These are phyloP conservation scores for Boletellus sp. DNA, from an alignment of 768 basidiomycete genomes.

Conservation along the genomic window DNA sequence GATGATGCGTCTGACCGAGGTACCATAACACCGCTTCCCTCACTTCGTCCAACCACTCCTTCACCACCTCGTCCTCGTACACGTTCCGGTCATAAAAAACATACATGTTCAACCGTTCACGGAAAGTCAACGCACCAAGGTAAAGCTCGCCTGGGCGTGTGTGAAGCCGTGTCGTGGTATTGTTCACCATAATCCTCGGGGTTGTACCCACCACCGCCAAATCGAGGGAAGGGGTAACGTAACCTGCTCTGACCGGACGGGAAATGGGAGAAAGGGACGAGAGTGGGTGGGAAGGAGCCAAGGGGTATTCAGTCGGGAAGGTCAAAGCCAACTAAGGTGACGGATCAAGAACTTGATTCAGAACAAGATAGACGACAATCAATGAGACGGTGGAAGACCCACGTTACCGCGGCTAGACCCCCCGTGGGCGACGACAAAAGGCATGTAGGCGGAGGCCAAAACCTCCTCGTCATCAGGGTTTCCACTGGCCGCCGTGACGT, in stretches of 20 bases:
- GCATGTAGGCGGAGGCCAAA: background rate
- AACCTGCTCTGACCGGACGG: background rate
- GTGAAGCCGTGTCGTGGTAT: constrained; percentile 27
- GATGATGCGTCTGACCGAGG: constrained; percentile 20
- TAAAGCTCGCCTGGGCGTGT: constrained; percentile 43
- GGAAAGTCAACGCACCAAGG: constrained; percentile 38
- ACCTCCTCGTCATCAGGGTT: background rate
- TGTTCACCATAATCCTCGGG: constrained; percentile 12
- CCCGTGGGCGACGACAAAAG: background rate
- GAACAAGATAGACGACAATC: background rate
- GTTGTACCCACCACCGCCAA: background rate
- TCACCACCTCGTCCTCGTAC: constrained; percentile 37
- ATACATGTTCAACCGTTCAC: constrained; percentile 31
- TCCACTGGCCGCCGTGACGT: constrained; percentile 2
- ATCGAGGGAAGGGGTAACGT: background rate
- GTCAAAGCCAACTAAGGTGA: constrained; percentile 29
- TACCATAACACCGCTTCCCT: constrained; percentile 31
- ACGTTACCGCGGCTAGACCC: constrained; percentile 26
- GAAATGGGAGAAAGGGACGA: constrained; percentile 6
- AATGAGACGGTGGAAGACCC: background rate
- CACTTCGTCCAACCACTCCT: constrained; percentile 49
- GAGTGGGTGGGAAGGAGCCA: constrained; percentile 18
- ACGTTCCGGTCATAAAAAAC: constrained; percentile 45
- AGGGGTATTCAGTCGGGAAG: constrained; percentile 34
- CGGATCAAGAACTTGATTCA: background rate